Evolutionary conservation across 176 grass and related monocot species (phyloP), one percentile per base, ranked within the genome.

Genomic region (Tillandsia leiboldiana): DNA sequence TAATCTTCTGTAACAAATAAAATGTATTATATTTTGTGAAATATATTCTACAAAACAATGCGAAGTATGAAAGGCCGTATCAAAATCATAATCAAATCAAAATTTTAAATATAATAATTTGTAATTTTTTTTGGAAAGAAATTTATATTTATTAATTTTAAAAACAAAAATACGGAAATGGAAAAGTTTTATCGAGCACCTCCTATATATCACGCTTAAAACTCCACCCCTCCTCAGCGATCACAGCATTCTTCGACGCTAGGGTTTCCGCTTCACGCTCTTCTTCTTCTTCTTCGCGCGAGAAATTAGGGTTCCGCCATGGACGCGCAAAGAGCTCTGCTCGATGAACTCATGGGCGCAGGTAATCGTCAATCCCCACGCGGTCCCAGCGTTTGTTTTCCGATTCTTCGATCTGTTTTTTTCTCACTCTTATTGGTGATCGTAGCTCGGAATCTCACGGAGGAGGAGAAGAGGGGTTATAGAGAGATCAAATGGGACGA

Each of bases 331-430:
- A 77, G 91, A 88, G 91, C 87, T 77, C 82, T 96, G 14, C 91
- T 96, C 11, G 91, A 96, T 64, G 91, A 90, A 82, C 91, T 96
- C 76, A 96, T 96, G 91, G 91, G 91, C 50, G 50, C 88, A 85
- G 88, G 93, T 96, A 72, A 17, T 47, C 33, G 7, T 42, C 33
- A 7, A 42, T 42, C 3, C 9, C 63, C 71, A 24, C 9, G 18
- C 75, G 54, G 49, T 20, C 68, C 72, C 56, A 0, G 12, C 56
- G 3, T 65, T 9, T 49, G 3, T 56, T 26, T 12, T 26, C 73
- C 22, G 24, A 11, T 48, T 48, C 64, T 63, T 65, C 57, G 66
- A 67, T 17, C 50, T 53, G 11, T 66, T 67, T 66, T 66, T 7
- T 64, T n/a, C 52, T 78, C 66, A 47, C 8, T 28, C 3, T 57